Percentiles rank a stretch among this genome's conserved stretches.
Conservation (phyloP, 148 eudicot genomes). For the Selenicereus undatus region DNA sequence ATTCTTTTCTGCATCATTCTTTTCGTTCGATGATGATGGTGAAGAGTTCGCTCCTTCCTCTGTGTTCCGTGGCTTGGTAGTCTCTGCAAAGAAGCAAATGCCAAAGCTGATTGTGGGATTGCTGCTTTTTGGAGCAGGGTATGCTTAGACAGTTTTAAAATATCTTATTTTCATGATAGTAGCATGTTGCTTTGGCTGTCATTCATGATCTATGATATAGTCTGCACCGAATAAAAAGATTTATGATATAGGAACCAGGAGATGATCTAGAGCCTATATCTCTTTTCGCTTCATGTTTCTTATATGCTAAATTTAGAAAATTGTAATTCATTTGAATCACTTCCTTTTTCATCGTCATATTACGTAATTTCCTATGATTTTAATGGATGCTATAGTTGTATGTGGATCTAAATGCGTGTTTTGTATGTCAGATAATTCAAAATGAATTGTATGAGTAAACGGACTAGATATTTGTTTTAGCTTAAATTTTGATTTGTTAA, state of each 20-base stretch:
- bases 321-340: not conserved
- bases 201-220: not conserved
- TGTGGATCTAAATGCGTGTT: not conserved
- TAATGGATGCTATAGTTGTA: not conserved
- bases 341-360: not conserved
- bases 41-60: slow-evolving; percentile 71
- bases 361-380: not conserved
- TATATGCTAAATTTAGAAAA: not conserved
- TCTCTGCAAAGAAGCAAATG: slow-evolving; percentile 69
- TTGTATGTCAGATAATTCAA: not conserved
- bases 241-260: not conserved
- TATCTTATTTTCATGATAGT: not conserved
- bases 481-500: not conserved
- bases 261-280: not conserved
- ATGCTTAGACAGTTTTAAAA: slow-evolving; percentile 24
- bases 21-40: slow-evolving; percentile 65
- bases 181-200: slow-evolving; percentile 2
- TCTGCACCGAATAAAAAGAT: too few relatives aligned
- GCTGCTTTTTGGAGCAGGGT: slow-evolving; percentile 92
- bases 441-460: not conserved
- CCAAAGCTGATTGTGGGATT: slow-evolving; percentile 77
- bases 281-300: not conserved
- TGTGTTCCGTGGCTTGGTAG: slow-evolving; percentile 56
- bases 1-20: slow-evolving; percentile 95
- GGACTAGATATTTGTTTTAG: not conserved